phyloP scores from a whole-genome alignment of 2,329 filamentous ascomycete species.

The Diaporthe sp. region DNA sequence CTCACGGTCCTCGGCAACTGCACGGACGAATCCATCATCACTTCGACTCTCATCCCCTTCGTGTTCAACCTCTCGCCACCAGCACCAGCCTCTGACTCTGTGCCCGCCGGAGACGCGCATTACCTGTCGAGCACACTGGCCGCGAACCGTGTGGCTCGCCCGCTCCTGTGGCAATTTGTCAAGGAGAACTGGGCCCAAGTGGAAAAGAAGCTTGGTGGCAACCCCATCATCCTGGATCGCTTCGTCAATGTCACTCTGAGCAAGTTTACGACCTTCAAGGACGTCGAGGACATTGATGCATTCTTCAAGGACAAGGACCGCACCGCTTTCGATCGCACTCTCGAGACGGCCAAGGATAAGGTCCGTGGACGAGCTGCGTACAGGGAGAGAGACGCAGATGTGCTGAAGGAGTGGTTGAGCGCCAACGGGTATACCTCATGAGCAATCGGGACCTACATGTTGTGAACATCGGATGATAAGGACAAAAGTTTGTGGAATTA shows the following conservation, averaged over 20 bases:
- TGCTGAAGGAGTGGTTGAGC: conserved; percentile 83
- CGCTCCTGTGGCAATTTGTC: conserved; percentile 86
- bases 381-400: conserved; percentile 79
- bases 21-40: conserved; percentile 77
- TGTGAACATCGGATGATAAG: neutral
- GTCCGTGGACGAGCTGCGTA: conserved; percentile 88
- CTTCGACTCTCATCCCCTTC: conserved; percentile 78
- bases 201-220: conserved; percentile 77
- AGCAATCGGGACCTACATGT: neutral
- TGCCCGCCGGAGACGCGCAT: conserved; percentile 90
- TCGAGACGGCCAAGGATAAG: conserved; percentile 88
- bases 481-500: conserved; percentile 20
- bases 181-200: conserved; percentile 86
- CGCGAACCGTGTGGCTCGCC: conserved; percentile 79
- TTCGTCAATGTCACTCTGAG: conserved; percentile 85
- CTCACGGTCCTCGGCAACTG: conserved; percentile 82
- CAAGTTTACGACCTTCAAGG: conserved; percentile 80
- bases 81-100: conserved; percentile 66
- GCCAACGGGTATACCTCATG: conserved; percentile 59
- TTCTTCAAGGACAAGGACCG: conserved; percentile 94
- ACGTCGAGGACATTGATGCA: conserved; percentile 80
- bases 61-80: conserved; percentile 78
- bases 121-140: conserved; percentile 81
- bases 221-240: conserved; percentile 90
- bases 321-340: conserved; percentile 85